Evolutionary conservation across 179 eudicot genomes (phyloP).

Genomic region (Patellifolia procumbens): DNA sequence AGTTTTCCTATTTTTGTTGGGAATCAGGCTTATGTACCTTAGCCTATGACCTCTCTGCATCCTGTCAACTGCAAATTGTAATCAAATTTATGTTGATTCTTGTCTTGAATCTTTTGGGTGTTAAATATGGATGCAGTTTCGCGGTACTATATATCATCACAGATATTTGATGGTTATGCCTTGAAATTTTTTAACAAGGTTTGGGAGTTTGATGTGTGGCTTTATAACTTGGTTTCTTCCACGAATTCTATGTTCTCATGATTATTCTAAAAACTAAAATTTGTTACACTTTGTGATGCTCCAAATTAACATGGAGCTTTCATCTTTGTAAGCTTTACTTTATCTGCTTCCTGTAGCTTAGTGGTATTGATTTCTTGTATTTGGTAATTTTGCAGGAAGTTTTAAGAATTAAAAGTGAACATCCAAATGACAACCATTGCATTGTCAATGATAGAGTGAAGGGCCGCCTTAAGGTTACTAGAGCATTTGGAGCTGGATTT

Average conservation of each 20-base stretch:
- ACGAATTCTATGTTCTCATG: background rate
- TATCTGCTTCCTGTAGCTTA: background rate
- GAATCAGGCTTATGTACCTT: background rate
- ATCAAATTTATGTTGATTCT: background rate
- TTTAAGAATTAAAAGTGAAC: slow-evolving; percentile 85
- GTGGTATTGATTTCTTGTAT: background rate
- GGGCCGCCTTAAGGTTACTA: slow-evolving; percentile 97
- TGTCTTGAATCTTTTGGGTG: background rate
- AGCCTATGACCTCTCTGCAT: background rate
- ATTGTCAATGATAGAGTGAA: slow-evolving; percentile 97
- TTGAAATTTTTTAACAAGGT: background rate
- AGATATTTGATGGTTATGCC: background rate
- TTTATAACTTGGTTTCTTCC: background rate
- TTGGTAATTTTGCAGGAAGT: slow-evolving; percentile 68
- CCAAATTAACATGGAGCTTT: background rate
- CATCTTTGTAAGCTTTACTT: background rate
- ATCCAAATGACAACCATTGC: slow-evolving; percentile 89
- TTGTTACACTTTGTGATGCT: background rate
- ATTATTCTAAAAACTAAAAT: background rate
- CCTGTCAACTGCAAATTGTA: background rate
- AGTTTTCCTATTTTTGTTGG: background rate
- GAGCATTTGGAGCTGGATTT: slow-evolving; percentile 98
- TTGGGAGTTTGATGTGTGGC: background rate
- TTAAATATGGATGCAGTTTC: background rate
- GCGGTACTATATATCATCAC: background rate